Conservation (phyloP, 176 grass and related monocot species). For the Tillandsia fasciculata region DNA sequence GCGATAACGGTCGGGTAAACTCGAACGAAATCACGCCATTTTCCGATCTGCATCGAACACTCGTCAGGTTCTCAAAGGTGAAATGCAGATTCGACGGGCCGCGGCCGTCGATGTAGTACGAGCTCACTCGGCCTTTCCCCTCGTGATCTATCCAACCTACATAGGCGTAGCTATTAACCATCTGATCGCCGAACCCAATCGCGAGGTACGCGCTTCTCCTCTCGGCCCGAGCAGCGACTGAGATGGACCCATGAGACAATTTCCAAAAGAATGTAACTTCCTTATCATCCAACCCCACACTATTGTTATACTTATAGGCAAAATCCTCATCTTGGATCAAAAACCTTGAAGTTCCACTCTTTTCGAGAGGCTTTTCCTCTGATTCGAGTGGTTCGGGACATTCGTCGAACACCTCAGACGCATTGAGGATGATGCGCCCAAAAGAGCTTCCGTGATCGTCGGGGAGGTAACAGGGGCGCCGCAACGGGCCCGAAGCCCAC, state of each 20-base stretch:
- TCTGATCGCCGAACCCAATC: constrained; percentile 50
- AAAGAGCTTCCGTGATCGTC: constrained; percentile 23
- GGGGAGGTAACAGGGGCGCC: constrained; percentile 56
- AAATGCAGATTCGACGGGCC: constrained; percentile 46
- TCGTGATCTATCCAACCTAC: constrained; percentile 74
- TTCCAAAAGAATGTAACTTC: constrained; percentile 85
- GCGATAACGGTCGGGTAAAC: constrained; percentile 52
- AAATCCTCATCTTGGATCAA: constrained; percentile 77
- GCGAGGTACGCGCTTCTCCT: constrained; percentile 79
- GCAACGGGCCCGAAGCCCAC: constrained; percentile 70
- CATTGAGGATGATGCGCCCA: constrained; percentile 49
- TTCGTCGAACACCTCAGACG: constrained; percentile 24
- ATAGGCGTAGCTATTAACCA: constrained; percentile 74
- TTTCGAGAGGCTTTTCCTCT: constrained; percentile 87
- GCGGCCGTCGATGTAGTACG: constrained; percentile 65
- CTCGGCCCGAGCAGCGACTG: constrained; percentile 61
- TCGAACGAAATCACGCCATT: constrained; percentile 61
- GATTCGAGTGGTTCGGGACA: constrained; percentile 73
- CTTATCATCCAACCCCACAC: constrained; percentile 72
- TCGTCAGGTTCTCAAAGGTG: constrained; percentile 59
- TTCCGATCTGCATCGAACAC: constrained; percentile 45
- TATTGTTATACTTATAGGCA: constrained; percentile 87
- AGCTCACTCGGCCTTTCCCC: constrained; percentile 47
- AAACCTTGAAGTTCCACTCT: constrained; percentile 80
- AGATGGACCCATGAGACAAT: constrained; percentile 54